Conservation (phyloP, 257 asterid genomes). For the Paraleonurus japonicus region DNA sequence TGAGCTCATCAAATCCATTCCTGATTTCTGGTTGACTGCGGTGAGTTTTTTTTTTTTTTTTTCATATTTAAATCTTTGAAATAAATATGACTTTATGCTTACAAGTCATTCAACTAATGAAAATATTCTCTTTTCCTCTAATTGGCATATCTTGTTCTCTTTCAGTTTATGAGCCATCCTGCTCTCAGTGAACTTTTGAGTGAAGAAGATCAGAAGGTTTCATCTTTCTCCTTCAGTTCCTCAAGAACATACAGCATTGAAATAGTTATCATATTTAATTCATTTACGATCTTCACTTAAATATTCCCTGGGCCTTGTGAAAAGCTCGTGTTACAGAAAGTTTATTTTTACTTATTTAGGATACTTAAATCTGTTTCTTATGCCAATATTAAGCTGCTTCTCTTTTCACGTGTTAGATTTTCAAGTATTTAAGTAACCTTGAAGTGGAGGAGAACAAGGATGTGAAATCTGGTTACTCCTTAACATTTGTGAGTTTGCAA, state of each 20-base stretch:
- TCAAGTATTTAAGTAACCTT: slow-evolving; percentile 73
- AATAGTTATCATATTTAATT: background rate
- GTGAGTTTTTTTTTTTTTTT: slow-evolving; percentile 44
- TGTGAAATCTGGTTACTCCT: slow-evolving; percentile 90
- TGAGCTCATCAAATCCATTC: slow-evolving; percentile 68
- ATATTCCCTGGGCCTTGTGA: background rate
- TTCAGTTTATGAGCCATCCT: slow-evolving; percentile 94
- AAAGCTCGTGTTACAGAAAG: background rate
- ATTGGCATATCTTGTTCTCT: slow-evolving; percentile 5
- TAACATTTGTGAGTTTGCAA: slow-evolving; percentile 68
- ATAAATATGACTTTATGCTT: background rate
- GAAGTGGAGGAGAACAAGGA: slow-evolving; percentile 93
- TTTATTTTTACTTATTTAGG: background rate
- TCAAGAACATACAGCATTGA: background rate
- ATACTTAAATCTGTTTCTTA: slow-evolving; percentile 8
- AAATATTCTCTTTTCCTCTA: background rate
- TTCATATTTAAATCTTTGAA: background rate
- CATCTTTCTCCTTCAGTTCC: slow-evolving; percentile 15
- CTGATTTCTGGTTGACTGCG: slow-evolving; percentile 96
- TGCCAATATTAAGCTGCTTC: slow-evolving; percentile 14
- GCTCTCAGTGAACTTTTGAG: slow-evolving; percentile 82
- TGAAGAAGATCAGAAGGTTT: slow-evolving; percentile 93
- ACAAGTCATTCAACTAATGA: background rate
- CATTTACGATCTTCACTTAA: background rate
- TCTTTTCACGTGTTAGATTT: slow-evolving; percentile 45